phyloP scores from a whole-genome alignment of 2,329 filamentous ascomycete species.

The Sclerotinia minor region DNA sequence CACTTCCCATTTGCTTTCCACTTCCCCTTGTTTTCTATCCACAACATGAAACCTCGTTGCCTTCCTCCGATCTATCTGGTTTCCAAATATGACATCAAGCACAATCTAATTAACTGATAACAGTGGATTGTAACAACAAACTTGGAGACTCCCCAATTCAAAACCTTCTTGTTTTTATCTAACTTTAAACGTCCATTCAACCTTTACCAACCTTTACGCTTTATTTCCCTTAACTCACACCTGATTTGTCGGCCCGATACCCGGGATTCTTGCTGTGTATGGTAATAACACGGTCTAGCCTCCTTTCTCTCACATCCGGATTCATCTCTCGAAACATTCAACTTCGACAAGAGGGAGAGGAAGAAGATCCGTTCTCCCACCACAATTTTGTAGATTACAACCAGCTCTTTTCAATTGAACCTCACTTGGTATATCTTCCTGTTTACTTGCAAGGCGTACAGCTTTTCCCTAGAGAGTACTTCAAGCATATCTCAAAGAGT shows the following conservation, averaged over 20 bases:
- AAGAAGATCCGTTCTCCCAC: not conserved
- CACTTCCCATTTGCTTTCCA: not conserved
- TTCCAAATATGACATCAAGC: not conserved
- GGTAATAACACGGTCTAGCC: not conserved
- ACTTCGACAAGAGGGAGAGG: not conserved
- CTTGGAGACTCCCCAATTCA: not conserved
- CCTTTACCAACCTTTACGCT: not conserved
- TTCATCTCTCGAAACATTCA: not conserved
- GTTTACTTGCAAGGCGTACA: not conserved
- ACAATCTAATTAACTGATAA: constrained; percentile 1
- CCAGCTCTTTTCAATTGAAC: not conserved
- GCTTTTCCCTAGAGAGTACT: not conserved
- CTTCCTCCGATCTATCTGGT: not conserved
- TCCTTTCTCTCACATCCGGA: not conserved
- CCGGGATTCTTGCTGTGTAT: not conserved
- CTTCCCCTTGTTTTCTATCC: not conserved
- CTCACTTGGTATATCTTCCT: not conserved
- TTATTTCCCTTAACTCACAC: not conserved
- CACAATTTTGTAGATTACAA: not conserved
- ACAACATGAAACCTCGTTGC: not conserved
- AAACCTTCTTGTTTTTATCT: not conserved
- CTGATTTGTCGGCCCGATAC: not conserved
- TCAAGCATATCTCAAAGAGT: not conserved
- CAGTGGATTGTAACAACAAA: not conserved
- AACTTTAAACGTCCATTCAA: not conserved